These are phyloP conservation scores for Pleurotus citrinopileatus DNA, from an alignment of 768 basidiomycete genomes.

Conservation along the genomic window DNA sequence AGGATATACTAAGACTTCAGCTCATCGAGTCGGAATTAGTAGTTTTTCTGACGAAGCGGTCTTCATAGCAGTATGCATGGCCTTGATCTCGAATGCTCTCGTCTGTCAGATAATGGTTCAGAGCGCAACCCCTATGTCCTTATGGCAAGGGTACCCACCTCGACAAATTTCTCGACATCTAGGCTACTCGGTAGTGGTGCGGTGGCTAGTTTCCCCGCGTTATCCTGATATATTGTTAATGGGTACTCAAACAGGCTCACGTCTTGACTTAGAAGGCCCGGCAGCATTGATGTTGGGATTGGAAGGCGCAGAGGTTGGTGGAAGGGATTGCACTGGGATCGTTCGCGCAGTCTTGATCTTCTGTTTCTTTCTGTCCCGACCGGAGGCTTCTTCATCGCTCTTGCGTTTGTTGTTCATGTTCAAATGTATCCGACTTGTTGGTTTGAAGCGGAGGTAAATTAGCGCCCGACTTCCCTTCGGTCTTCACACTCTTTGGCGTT, in stretches of 20 bases:
- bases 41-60: constrained; percentile 53
- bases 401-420: constrained; percentile 39
- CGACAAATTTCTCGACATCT: constrained; percentile 86
- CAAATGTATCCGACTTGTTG: not conserved
- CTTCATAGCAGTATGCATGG: constrained; percentile 88
- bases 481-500: not conserved
- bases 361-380: constrained; percentile 66
- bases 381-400: constrained; percentile 31
- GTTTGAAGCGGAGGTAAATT: not conserved
- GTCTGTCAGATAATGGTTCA: constrained; percentile 44
- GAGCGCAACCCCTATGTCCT: not conserved
- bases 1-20: constrained; percentile 4
- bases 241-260: too few species aligned
- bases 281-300: constrained; percentile 26
- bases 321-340: constrained; percentile 56
- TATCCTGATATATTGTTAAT: too few species aligned
- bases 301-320: constrained; percentile 14
- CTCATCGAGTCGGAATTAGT: not conserved
- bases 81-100: constrained; percentile 83
- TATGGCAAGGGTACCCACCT: constrained; percentile 42
- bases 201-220: constrained; percentile 37
- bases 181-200: constrained; percentile 67
- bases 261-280: constrained; percentile 41
- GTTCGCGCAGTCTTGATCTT: constrained; percentile 63
- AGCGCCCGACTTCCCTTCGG: not conserved